Evolutionary conservation across 75 land plant genomes (phyloP), one percentile per base, ranked within the genome.

Genomic region (Sequoia sempervirens): DNA sequence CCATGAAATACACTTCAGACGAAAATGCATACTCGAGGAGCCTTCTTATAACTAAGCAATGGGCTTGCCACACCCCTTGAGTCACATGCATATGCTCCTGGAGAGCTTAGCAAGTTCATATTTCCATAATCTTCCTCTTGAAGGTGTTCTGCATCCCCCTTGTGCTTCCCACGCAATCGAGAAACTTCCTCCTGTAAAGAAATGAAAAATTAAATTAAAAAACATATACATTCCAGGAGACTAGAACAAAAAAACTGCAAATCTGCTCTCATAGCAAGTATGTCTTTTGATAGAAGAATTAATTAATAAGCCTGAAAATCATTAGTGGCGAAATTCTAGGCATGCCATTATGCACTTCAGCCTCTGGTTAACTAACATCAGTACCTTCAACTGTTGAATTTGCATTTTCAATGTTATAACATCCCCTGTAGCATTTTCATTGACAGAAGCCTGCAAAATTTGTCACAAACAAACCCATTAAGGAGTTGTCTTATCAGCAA

Each of bases 361-460:
- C 41, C 43, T 38, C 37, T 36, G 23, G 37, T 40, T 26, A 78
- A 13, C 36, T 13, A 37, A 32, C 32, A 38, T 20, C 34, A 83
- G 43, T 85, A 98, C 99, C 99, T 98, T 94, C 45, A 98, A 88
- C 81, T 93, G 93, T 70, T 96, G 99, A 80, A 92, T 94, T 82
- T 96, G 94, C 64, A 88, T 32, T n/a, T 95, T 89, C 91, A 98
- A 85, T 52, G 96, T 90, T 83, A 93, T 84, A 15, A 98, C 99
- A 90, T 98, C 99, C 47, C 98, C 99, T 76, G 94, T 94, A 15
- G 95, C 91, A 90, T 98, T 97, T 83, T 98, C 99, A 85, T 98
- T 98, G 2, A 98, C 88, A 85, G 95, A 88, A 64, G 99, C 99
- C 98, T 98, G 86, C 85, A 64, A 83, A 82, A 40, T n/a, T n/a